Evolutionary conservation across 805 yeast genomes (phyloP).

Genomic region (Peterozyma xylosa): DNA sequence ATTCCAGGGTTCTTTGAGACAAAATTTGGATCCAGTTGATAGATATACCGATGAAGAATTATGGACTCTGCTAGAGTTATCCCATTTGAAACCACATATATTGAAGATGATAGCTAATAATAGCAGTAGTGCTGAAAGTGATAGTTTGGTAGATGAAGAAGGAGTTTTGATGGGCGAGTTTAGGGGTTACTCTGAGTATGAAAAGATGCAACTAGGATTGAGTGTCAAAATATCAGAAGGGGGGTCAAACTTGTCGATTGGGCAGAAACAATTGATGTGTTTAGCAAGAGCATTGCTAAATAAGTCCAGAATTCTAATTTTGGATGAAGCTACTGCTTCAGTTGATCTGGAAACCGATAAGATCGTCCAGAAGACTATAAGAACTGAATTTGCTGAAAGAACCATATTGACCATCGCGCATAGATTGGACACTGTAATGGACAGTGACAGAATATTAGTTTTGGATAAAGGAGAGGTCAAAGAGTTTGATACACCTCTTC

Average conservation of each 20-base stretch:
- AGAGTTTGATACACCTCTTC: slow-evolving; percentile 70
- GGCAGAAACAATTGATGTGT: slow-evolving; percentile 81
- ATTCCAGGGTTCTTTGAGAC: slow-evolving; percentile 53
- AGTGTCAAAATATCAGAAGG: slow-evolving; percentile 60
- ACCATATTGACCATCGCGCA: slow-evolving; percentile 89
- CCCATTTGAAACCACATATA: slow-evolving; percentile 26
- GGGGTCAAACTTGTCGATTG: slow-evolving; percentile 77
- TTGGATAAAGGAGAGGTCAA: slow-evolving; percentile 65
- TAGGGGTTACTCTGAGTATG: slow-evolving; percentile 23
- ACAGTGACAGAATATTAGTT: slow-evolving; percentile 72
- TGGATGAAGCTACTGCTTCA: slow-evolving; percentile 88
- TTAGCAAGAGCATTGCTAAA: slow-evolving; percentile 74
- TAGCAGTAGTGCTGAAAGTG: slow-evolving; percentile 22
- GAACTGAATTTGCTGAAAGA: slow-evolving; percentile 61
- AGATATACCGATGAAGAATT: slow-evolving; percentile 43
- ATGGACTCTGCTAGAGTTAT: slow-evolving; percentile 47
- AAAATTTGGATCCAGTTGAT: slow-evolving; percentile 57
- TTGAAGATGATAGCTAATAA: slow-evolving; percentile 35
- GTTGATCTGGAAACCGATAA: slow-evolving; percentile 84
- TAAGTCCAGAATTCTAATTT: slow-evolving; percentile 61
- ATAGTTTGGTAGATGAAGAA: slow-evolving; percentile 15
- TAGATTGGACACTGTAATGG: slow-evolving; percentile 80
- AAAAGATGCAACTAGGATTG: slow-evolving; percentile 32
- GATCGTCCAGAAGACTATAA: slow-evolving; percentile 72
- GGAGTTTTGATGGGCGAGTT: slow-evolving; percentile 26